phyloP scores from a whole-genome alignment of 2,329 filamentous ascomycete genomes.

The Aspergillus eucalypticola region DNA sequence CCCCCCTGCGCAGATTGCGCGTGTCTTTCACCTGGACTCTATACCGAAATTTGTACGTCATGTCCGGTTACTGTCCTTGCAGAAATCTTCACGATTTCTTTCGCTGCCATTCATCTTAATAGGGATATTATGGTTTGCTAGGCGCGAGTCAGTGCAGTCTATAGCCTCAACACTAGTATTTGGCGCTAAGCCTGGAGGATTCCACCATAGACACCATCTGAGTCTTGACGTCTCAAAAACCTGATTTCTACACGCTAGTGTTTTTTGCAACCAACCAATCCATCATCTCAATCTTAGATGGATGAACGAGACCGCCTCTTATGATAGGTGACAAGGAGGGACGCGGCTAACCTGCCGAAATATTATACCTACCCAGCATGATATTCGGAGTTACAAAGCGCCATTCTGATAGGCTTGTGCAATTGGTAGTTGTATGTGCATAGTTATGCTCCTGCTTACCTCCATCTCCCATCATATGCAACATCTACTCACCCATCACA shows the following conservation, averaged over 20 bases:
- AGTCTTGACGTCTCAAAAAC: neutral
- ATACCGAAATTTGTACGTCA: neutral
- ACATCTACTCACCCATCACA: neutral
- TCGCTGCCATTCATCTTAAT: neutral
- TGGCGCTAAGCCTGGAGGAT: neutral
- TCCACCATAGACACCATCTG: neutral
- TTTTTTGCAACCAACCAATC: neutral
- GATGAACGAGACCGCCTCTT: neutral
- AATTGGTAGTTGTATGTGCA: too few relatives aligned
- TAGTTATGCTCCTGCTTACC: too few relatives aligned
- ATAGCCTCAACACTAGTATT: neutral
- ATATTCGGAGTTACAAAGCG: too few relatives aligned
- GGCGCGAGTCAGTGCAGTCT: neutral
- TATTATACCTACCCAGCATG: too few relatives aligned
- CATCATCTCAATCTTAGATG: neutral
- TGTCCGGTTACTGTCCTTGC: neutral
- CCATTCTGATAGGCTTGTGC: too few relatives aligned
- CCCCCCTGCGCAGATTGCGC: too few relatives aligned
- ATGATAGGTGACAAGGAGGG: neutral
- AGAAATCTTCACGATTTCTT: neutral
- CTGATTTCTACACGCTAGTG: constrained; percentile 4
- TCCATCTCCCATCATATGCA: too few relatives aligned
- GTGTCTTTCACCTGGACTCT: too few relatives aligned
- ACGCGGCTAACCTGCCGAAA: neutral
- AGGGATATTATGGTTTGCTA: neutral